Evolutionary conservation across 371 early-diverging fungal genomes (phyloP), one percentile per base, ranked within the genome.

Genomic region (Blakeslea trispora): DNA sequence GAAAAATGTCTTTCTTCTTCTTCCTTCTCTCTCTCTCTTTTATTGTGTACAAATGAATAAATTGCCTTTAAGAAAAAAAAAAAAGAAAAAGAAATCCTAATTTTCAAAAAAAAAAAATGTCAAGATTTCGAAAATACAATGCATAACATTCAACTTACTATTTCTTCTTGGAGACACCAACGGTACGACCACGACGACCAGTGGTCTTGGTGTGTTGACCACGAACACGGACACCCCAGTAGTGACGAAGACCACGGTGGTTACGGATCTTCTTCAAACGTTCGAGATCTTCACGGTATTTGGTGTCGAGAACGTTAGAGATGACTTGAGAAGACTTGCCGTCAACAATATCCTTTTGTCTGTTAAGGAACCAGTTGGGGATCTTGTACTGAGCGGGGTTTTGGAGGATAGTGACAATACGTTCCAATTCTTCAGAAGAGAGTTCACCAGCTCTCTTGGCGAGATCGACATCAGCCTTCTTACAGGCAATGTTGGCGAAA

Each of bases 121-220:
- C n/a, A n/a, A n/a, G n/a, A n/a, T n/a, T n/a, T n/a, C n/a, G n/a
- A n/a, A n/a, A n/a, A n/a, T n/a, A n/a, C n/a, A n/a, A n/a, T n/a
- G n/a, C n/a, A n/a, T n/a, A n/a, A n/a, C n/a, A n/a, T n/a, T n/a
- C 6, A 46, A 41, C 59, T 45, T 51, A 59, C 59, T 81, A 78
- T 79, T 97, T 95, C 97, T 98, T 99, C 91, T 95, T 98, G 81
- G 92, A 85, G 69, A 97, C 96, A 92, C 97, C 97, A 73, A 98
- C 93, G 68, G 92, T 93, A 75, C 92, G 89, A 66, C 99, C 99
- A 67, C 92, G 86, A 76, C 99, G 92, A 74, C 99, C 99, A 61
- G 98, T 99, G 77, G 97, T 97, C 91, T 94, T 95, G 75, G 96
- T 94, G 85, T 94, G 95, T 80, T 96, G 97, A 82, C 95, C 96